Percentiles rank a stretch among this genome's conserved stretches.
Evolutionary conservation across 176 grass and related monocot genomes (phyloP).

Genomic region (Chrysopogon serrulatus): DNA sequence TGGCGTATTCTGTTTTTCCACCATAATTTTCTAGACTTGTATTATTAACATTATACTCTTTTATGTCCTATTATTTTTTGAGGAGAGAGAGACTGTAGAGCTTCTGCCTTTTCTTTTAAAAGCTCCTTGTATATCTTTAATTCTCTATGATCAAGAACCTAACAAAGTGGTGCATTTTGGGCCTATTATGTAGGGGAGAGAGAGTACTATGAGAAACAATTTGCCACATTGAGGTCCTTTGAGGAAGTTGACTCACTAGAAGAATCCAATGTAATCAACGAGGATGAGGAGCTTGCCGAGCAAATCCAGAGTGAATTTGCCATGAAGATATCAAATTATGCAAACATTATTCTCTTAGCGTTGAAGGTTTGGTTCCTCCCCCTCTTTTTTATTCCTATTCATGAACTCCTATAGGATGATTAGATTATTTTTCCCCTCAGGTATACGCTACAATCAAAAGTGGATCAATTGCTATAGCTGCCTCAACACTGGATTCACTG

Average conservation of each 20-base stretch:
- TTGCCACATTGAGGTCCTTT: conserved; percentile 74
- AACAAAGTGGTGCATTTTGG: background rate
- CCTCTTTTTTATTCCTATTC: background rate
- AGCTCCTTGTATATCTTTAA: background rate
- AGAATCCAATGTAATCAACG: conserved; percentile 48
- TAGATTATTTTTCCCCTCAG: conserved; percentile 25
- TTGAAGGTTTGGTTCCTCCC: conserved; percentile 59
- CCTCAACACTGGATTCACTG: conserved; percentile 91
- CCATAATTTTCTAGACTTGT: background rate
- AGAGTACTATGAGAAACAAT: conserved; percentile 87
- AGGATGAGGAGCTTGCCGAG: conserved; percentile 55
- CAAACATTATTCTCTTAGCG: conserved; percentile 77
- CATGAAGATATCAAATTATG: conserved; percentile 91
- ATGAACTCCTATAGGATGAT: background rate
- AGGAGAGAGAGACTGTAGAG: background rate
- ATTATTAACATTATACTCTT: background rate
- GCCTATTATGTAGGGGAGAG: conserved; percentile 49
- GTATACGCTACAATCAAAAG: conserved; percentile 89
- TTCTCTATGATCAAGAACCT: background rate
- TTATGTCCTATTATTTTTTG: background rate
- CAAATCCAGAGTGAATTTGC: conserved; percentile 85
- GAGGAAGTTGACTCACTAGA: conserved; percentile 71
- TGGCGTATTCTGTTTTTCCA: background rate
- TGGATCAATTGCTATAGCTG: conserved; percentile 96
- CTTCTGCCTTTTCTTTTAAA: background rate